A percentile compares a stretch with the other conserved stretches of the same genome.
These are phyloP conservation scores for Seiridium unicorne DNA, from an alignment of 2,329 filamentous ascomycete genomes.

Conservation along the genomic window DNA sequence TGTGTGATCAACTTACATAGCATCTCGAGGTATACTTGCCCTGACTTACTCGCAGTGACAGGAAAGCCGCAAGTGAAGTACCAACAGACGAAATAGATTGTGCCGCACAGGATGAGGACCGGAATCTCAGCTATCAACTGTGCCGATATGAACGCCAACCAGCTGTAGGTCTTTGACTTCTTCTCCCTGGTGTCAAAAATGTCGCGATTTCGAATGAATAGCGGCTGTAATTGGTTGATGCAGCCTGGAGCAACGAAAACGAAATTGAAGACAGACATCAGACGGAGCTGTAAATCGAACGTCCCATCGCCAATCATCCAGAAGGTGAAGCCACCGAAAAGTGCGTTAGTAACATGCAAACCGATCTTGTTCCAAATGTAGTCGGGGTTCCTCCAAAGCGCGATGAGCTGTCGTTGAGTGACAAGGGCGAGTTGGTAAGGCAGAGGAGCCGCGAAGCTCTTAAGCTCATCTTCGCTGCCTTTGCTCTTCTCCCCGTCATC, in stretches of 20 bases:
- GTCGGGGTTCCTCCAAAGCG: conserved; percentile 20
- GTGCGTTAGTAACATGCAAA: conserved; percentile 37
- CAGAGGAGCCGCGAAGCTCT: conserved; percentile 11
- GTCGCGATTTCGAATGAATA: conserved; percentile 80
- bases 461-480: neutral
- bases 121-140: conserved; percentile 45
- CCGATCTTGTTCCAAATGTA: conserved; percentile 45
- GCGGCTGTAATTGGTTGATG: conserved; percentile 59
- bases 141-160: conserved; percentile 73
- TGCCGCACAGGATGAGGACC: conserved; percentile 41
- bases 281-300: conserved; percentile 37
- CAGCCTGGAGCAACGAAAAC: conserved; percentile 49
- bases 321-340: conserved; percentile 45
- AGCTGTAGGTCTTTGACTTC: conserved; percentile 80
- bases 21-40: conserved; percentile 37
- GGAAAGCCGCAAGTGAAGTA: conserved; percentile 41
- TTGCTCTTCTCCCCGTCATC: neutral
- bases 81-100: conserved; percentile 43
- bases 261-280: conserved; percentile 52
- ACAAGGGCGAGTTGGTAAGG: conserved; percentile 9
- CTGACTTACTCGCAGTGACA: conserved; percentile 25
- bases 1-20: conserved; percentile 23
- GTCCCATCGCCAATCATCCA: conserved; percentile 40
- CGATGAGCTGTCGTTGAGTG: conserved; percentile 8
- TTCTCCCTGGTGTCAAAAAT: conserved; percentile 84